A percentile compares a stretch with the other conserved stretches of the same genome.
These are phyloP conservation scores for Allium cepa DNA, from an alignment of 106 monocot species.

Conservation along the genomic window DNA sequence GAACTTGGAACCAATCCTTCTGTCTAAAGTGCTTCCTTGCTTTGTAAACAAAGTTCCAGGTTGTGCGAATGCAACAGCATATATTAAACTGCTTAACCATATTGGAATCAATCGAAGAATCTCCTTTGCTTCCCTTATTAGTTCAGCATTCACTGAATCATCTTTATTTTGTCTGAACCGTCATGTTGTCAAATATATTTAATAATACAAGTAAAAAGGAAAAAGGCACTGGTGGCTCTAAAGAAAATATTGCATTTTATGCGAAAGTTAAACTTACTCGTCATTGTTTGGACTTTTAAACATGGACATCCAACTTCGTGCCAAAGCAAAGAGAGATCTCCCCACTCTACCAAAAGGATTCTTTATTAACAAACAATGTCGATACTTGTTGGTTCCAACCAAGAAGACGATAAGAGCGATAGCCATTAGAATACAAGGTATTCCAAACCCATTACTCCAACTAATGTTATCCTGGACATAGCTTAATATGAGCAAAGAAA, in stretches of 20 bases:
- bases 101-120: conserved; percentile 29
- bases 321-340: too few relatives aligned
- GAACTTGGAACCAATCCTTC: conserved; percentile 25
- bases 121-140: conserved; percentile 16
- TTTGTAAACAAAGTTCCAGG: conserved; percentile 47
- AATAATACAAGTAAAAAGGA: background rate
- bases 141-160: background rate
- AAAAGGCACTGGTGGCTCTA: background rate
- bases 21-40: conserved; percentile 45
- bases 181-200: background rate
- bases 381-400: too few relatives aligned
- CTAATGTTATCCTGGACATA: too few relatives aligned
- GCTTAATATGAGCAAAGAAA: too few relatives aligned
- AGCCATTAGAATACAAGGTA: conserved; percentile 19
- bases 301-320: too few relatives aligned
- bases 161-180: background rate
- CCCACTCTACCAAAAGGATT: too few relatives aligned
- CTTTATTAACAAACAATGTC: too few relatives aligned
- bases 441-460: too few relatives aligned
- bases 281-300: too few relatives aligned
- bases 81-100: conserved; percentile 33
- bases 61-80: conserved; percentile 41
- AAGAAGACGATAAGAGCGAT: too few relatives aligned
- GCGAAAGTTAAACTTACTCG: too few relatives aligned
- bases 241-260: background rate